A percentile compares a stretch with the other conserved stretches of the same genome.
Evolutionary conservation across 1,284 basidiomycete genomes (phyloP).

Genomic region (Laetiporus sulphureus): DNA sequence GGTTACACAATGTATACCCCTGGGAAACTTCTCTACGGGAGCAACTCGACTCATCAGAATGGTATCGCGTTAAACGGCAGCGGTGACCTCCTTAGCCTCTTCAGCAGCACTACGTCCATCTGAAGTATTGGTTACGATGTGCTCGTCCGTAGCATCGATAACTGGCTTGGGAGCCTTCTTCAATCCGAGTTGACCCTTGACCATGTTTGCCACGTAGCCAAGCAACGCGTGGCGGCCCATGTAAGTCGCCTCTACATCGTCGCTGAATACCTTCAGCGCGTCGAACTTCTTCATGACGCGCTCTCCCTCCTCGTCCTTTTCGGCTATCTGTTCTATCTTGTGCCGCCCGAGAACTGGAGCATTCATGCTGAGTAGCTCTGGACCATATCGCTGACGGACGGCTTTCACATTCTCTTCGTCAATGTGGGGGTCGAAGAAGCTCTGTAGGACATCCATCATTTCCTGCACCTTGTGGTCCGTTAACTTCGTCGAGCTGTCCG

Average conservation of each 20-base stretch:
- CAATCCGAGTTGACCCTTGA: not conserved
- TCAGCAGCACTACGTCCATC: too few relatives aligned
- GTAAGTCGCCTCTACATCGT: not conserved
- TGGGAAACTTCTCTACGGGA: too few relatives aligned
- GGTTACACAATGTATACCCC: too few relatives aligned
- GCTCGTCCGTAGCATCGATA: too few relatives aligned
- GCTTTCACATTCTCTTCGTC: not conserved
- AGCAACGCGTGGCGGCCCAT: not conserved
- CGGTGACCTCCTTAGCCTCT: too few relatives aligned
- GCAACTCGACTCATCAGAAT: too few relatives aligned
- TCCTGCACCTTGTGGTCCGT: conserved; percentile 5
- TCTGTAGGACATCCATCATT: conserved; percentile 11
- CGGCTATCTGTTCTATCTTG: not conserved
- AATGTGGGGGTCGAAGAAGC: not conserved
- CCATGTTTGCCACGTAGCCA: not conserved
- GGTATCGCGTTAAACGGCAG: too few relatives aligned
- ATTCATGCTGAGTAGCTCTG: not conserved
- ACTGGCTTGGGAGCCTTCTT: too few relatives aligned
- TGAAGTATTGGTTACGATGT: too few relatives aligned
- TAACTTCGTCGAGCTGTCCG: not conserved
- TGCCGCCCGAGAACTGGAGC: not conserved
- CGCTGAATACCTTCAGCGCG: not conserved
- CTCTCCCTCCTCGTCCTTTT: not conserved
- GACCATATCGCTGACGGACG: not conserved
- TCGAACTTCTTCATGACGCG: not conserved